Conservation (phyloP, 1,284 basidiomycete species). For the Veloboletus limbatus region DNA sequence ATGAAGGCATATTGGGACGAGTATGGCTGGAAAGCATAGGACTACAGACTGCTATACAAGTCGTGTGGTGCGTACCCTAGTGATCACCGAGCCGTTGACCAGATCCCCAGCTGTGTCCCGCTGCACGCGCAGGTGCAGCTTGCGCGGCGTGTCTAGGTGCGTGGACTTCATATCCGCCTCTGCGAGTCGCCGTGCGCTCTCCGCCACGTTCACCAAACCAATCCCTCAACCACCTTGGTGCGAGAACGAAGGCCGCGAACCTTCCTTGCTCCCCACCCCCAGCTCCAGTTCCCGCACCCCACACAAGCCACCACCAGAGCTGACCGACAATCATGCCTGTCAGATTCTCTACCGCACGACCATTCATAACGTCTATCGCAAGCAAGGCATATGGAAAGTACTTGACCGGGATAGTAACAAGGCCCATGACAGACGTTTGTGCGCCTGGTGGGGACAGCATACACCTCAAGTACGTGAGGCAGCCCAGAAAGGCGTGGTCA, state of each 20-base stretch:
- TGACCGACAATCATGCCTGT: conserved; percentile 78
- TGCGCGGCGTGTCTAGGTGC: conserved; percentile 32
- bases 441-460: conserved; percentile 62
- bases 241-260: conserved; percentile 30
- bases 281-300: conserved; percentile 39
- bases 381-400: conserved; percentile 80
- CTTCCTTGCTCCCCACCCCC: conserved; percentile 29
- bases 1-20: conserved; percentile 82
- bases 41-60: background rate
- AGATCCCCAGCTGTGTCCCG: conserved; percentile 41
- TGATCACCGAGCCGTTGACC: conserved; percentile 39
- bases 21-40: conserved; percentile 64
- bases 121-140: conserved; percentile 19
- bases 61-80: conserved; percentile 5
- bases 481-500: conserved; percentile 65
- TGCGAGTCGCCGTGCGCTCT: conserved; percentile 15
- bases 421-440: conserved; percentile 71
- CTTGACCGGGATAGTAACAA: conserved; percentile 64
- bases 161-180: conserved; percentile 25
- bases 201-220: conserved; percentile 33
- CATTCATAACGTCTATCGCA: conserved; percentile 65
- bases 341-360: conserved; percentile 60
- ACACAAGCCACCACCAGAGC: conserved; percentile 73
- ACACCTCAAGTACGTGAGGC: conserved; percentile 67
- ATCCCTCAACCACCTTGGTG: conserved; percentile 40